Evolutionary conservation across 2,329 filamentous ascomycete species (phyloP).

Genomic region (Penicillium sp.): DNA sequence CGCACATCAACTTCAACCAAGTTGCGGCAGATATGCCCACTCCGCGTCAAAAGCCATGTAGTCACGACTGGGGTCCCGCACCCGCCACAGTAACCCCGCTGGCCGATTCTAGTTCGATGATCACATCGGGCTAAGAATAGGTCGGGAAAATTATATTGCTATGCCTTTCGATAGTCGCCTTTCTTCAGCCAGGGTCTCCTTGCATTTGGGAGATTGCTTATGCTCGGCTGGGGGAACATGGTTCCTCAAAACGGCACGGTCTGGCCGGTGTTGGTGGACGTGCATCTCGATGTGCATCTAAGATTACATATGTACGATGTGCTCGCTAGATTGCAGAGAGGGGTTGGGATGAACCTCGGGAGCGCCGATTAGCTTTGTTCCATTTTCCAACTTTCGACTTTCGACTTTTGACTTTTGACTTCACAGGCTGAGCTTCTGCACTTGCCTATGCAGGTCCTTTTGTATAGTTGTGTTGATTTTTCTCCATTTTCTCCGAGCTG

Average conservation of each 20-base stretch:
- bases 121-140: constrained; percentile 4
- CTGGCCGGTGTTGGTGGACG: not conserved
- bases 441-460: too few species aligned
- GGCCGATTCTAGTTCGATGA: not conserved
- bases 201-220: not conserved
- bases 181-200: not conserved
- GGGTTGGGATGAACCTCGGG: too few species aligned
- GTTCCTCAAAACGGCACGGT: not conserved
- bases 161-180: constrained; percentile 1
- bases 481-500: too few species aligned
- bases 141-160: not conserved
- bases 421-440: too few species aligned
- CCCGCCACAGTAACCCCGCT: constrained; percentile 1
- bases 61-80: not conserved
- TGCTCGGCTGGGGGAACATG: not conserved
- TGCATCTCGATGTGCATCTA: not conserved
- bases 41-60: not conserved
- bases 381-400: too few species aligned
- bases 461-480: too few species aligned
- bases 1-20: not conserved
- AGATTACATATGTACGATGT: too few species aligned
- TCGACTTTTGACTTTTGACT: too few species aligned
- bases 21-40: not conserved
- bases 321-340: too few species aligned
- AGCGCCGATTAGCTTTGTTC: too few species aligned